These are phyloP conservation scores for Nicotiana attenuata DNA, from an alignment of 257 asterid genomes.

Conservation along the genomic window DNA sequence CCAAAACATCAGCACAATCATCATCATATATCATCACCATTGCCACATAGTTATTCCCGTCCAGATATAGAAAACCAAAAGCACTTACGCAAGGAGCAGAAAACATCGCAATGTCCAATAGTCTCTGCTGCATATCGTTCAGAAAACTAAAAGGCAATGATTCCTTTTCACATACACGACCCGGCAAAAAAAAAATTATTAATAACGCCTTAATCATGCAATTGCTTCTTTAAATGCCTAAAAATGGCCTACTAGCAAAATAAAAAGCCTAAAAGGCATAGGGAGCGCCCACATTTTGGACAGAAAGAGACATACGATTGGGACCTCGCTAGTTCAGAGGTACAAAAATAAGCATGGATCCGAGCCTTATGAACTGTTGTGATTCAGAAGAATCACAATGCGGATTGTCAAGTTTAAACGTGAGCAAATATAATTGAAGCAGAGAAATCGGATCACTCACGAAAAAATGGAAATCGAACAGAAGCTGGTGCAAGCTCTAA, in stretches of 20 bases:
- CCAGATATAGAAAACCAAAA: background rate
- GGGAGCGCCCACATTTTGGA: background rate
- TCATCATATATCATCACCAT: no score
- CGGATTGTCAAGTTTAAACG: background rate
- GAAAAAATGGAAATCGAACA: background rate
- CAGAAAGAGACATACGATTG: background rate
- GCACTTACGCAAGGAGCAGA: background rate
- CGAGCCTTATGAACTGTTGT: background rate
- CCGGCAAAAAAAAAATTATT: no score
- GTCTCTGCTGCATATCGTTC: background rate
- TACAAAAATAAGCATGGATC: background rate
- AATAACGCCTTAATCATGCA: background rate
- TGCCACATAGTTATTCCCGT: no score
- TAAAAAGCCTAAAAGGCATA: background rate
- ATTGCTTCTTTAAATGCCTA: background rate
- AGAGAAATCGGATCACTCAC: constrained; percentile 2
- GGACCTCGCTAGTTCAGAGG: background rate
- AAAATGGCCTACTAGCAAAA: background rate
- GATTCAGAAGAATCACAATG: background rate
- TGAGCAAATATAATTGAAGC: background rate
- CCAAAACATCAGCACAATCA: no score
- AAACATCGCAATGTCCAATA: background rate
- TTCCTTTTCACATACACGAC: background rate
- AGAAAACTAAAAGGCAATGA: background rate
- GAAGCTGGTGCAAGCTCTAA: background rate